A percentile compares a stretch with the other conserved stretches of the same genome.
Evolutionary conservation across 495 filamentous ascomycete genomes (phyloP).

Genomic region (Aspergillus cavernicola): DNA sequence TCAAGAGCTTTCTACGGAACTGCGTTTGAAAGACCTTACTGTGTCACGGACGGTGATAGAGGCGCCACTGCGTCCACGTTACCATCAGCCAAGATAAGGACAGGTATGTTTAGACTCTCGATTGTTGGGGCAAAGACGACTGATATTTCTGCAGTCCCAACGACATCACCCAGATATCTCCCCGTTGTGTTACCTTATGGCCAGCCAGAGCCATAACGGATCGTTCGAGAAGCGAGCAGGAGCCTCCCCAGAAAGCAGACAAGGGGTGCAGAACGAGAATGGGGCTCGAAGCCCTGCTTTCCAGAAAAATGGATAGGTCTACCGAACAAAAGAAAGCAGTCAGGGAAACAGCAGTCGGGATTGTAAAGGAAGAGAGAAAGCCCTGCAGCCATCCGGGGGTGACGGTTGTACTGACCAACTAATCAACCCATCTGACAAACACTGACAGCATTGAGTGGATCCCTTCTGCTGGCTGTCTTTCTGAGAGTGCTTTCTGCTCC

Average conservation of each 20-base stretch:
- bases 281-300: background rate
- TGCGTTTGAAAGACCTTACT: background rate
- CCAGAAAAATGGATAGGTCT: constrained; percentile 3
- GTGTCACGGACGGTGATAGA: background rate
- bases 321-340: constrained; percentile 4
- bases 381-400: constrained; percentile 24
- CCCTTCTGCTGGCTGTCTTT: constrained; percentile 8
- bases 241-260: background rate
- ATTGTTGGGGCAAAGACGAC: background rate
- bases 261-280: background rate
- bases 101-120: background rate
- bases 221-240: constrained; percentile 3
- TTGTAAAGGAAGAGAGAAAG: constrained; percentile 7
- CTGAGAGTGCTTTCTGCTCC: constrained; percentile 5
- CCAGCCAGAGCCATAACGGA: background rate
- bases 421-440: constrained; percentile 21
- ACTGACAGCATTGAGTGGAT: constrained; percentile 18
- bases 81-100: background rate
- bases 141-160: background rate
- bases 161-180: background rate
- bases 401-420: constrained; percentile 25
- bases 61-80: constrained; percentile 2
- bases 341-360: background rate
- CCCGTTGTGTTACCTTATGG: background rate
- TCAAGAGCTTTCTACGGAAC: background rate